Conservation (phyloP, 2,329 filamentous ascomycete genomes). For the Penicillium sp. region DNA sequence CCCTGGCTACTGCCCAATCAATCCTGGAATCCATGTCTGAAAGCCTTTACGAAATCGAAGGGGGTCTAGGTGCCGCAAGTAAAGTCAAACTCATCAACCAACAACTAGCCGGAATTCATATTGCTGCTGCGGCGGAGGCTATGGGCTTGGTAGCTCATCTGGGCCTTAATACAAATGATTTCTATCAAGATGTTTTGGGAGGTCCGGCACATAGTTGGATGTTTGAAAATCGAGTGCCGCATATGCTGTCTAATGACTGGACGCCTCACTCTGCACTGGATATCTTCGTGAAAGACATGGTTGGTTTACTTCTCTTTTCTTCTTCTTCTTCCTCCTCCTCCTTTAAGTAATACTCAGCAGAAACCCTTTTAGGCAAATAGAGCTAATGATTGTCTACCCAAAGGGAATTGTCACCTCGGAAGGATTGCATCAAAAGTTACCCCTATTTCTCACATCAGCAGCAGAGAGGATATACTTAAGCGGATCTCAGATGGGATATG, state of each 20-base stretch:
- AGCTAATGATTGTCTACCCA: too few relatives aligned
- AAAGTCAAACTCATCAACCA: slow-evolving; percentile 59
- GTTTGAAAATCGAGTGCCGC: slow-evolving; percentile 54
- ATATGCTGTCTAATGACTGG: slow-evolving; percentile 52
- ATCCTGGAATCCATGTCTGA: slow-evolving; percentile 33
- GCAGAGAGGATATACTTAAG: slow-evolving; percentile 12
- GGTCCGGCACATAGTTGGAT: slow-evolving; percentile 48
- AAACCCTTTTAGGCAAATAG: too few relatives aligned
- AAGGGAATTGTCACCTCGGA: slow-evolving; percentile 16
- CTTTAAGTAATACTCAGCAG: too few relatives aligned
- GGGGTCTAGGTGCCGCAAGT: slow-evolving; percentile 51
- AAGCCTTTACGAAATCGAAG: slow-evolving; percentile 47
- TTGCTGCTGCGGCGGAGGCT: slow-evolving; percentile 53
- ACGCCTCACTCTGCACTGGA: slow-evolving; percentile 32
- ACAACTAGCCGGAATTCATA: slow-evolving; percentile 57
- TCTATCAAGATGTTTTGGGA: slow-evolving; percentile 15
- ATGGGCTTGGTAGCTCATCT: slow-evolving; percentile 54
- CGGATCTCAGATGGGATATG: slow-evolving; percentile 9
- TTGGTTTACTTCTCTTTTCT: too few relatives aligned
- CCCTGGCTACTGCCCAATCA: slow-evolving; percentile 21
- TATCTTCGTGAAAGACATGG: slow-evolving; percentile 33
- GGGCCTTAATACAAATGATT: slow-evolving; percentile 45
- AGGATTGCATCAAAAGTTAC: slow-evolving; percentile 10
- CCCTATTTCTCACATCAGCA: slow-evolving; percentile 13
- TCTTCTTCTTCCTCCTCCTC: too few relatives aligned